Evolutionary conservation across 2,329 filamentous ascomycete genomes (phyloP), one percentile per base, ranked within the genome.

Genomic region (Aureobasidium leucospermi): DNA sequence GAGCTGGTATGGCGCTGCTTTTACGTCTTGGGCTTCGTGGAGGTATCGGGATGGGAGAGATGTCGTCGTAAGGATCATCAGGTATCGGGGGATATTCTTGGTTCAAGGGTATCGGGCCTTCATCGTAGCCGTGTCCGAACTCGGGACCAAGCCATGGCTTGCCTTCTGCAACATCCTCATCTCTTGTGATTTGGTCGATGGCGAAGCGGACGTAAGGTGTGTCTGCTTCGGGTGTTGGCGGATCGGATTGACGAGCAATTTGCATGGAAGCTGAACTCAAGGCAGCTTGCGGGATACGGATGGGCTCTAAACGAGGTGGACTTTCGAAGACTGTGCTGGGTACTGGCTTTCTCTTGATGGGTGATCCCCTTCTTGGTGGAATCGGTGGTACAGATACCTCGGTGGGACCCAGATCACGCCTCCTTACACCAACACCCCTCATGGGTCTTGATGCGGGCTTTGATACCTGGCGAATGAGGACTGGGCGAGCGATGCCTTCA

Each of bases 141-240:
- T 58, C 43, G 5, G 55, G 42, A 58, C 55, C 55, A 48, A 58
- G 29, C 39, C 41, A 56, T 34, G 41, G 29, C 31, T 56, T 46
- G n/a, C 52, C 55, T 39, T 58, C 41, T 8, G 10, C 13, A 6
- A 85, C 79, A 62, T 89, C 85, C 60, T 86, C 86, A 67, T 88
- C 84, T 49, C 87, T 80, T 6, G 90, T 95, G 65, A 97, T 77
- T 63, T 93, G 90, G 64, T 96, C 89, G 63, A 97, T 84, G 42
- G 93, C 92, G 71, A 94, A 95, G 64, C 88, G 88, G 63, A 96
- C 89, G 72, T 92, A 96, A 0, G 90, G 91, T 8, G 85, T 88
- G 68, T 96, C 91, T 41, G 90, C 78, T 9, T 87, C 89, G 0
- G 91, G 91, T 0, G 89, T 93, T 2, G 80, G 77, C 11, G 78